Conservation (phyloP, 2,329 filamentous ascomycete species). For the Diaporthe sp. region DNA sequence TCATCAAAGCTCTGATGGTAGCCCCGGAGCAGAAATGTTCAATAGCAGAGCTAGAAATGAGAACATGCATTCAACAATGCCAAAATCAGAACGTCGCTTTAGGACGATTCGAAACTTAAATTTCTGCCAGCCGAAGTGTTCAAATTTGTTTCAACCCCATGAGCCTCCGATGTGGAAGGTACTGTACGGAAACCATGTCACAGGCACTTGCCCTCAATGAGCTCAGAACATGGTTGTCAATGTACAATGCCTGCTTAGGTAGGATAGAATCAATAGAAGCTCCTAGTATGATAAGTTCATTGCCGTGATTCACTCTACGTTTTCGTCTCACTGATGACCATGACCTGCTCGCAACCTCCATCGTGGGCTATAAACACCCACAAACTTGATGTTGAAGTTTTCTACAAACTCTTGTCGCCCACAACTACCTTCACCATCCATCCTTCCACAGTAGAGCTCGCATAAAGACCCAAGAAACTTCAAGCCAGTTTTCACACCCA, state of each 20-base stretch:
- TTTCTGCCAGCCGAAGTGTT: not conserved
- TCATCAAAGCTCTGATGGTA: not conserved
- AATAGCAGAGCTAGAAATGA: not conserved
- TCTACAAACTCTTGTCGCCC: not conserved
- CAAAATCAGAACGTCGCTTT: not conserved
- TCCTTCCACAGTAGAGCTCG: not conserved
- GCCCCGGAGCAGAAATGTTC: not conserved
- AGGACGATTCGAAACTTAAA: not conserved
- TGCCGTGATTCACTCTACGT: not conserved
- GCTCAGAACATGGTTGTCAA: not conserved
- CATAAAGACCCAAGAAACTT: not conserved
- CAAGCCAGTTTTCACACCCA: not conserved
- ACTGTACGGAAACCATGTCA: not conserved
- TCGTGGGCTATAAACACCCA: not conserved
- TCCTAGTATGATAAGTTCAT: not conserved
- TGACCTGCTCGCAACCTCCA: too few species aligned
- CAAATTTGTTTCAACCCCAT: not conserved
- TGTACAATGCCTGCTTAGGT: not conserved
- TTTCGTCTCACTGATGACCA: not conserved
- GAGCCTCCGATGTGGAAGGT: not conserved
- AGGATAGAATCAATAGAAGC: not conserved
- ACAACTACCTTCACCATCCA: not conserved
- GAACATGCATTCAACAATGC: not conserved
- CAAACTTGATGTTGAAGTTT: not conserved
- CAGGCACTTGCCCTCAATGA: not conserved